A percentile compares a stretch with the other conserved stretches of the same genome.
These are phyloP conservation scores for Solanum chacoense DNA, from an alignment of 305 asterid genomes.

Conservation along the genomic window DNA sequence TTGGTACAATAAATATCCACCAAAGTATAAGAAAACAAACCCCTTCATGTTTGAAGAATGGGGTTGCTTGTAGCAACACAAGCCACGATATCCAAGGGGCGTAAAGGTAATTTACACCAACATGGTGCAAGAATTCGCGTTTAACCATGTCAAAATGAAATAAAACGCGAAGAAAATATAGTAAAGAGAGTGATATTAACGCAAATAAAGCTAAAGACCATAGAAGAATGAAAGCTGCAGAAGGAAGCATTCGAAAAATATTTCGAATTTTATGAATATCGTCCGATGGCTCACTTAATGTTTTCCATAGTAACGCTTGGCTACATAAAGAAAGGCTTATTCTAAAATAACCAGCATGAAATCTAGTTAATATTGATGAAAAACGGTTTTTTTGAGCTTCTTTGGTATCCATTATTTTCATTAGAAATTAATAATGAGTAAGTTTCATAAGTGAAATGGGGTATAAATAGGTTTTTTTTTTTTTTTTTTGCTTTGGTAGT, in stretches of 20 bases:
- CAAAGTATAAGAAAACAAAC: constrained; percentile 1
- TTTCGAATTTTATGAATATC: neutral
- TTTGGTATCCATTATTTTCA: neutral
- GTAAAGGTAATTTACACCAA: constrained; percentile 11
- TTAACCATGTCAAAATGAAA: constrained; percentile 6
- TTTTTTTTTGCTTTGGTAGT: neutral
- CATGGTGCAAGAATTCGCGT: constrained; percentile 5
- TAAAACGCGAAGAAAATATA: neutral
- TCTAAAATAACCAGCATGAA: constrained; percentile 12
- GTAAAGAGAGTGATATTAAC: neutral
- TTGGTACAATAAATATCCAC: constrained; percentile 5
- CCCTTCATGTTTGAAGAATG: neutral
- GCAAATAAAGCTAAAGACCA: constrained; percentile 10
- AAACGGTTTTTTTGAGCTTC: neutral
- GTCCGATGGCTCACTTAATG: neutral
- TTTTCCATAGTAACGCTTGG: constrained; percentile 10
- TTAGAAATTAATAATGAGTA: neutral
- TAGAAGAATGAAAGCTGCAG: neutral
- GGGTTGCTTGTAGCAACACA: constrained; percentile 4
- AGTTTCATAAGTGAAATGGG: neutral
- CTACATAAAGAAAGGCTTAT: constrained; percentile 13
- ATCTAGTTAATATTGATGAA: constrained; percentile 2
- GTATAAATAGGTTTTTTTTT: neutral
- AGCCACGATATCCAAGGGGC: constrained; percentile 18
- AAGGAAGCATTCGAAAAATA: neutral